These are phyloP conservation scores for Penicillium parvum DNA, from an alignment of 495 filamentous ascomycete species.

Conservation along the genomic window DNA sequence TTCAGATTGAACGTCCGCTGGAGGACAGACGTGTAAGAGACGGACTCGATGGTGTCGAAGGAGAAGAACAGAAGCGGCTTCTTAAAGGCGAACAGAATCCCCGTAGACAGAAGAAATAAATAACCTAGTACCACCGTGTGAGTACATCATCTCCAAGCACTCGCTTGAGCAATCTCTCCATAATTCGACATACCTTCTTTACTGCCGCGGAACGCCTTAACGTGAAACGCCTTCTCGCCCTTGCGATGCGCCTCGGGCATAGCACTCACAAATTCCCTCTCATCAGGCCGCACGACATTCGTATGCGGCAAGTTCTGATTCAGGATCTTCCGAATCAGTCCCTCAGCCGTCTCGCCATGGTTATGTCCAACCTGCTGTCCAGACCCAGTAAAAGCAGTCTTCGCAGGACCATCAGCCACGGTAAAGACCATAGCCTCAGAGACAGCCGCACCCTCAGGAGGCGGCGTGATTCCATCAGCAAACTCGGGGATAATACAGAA, in stretches of 20 bases:
- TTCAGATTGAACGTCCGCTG: slow-evolving; percentile 93
- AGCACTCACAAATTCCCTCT: slow-evolving; percentile 71
- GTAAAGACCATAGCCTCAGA: slow-evolving; percentile 83
- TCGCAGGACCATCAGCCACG: slow-evolving; percentile 66
- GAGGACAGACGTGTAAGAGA: slow-evolving; percentile 86
- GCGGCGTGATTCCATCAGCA: slow-evolving; percentile 51
- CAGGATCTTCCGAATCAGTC: slow-evolving; percentile 60
- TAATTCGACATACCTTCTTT: slow-evolving; percentile 65
- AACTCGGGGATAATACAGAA: slow-evolving; percentile 75
- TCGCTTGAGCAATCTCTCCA: not conserved
- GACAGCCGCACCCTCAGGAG: slow-evolving; percentile 27
- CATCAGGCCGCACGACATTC: slow-evolving; percentile 62
- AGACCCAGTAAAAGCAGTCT: slow-evolving; percentile 42
- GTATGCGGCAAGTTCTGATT: slow-evolving; percentile 55
- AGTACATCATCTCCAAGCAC: slow-evolving; percentile 1
- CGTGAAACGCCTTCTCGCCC: slow-evolving; percentile 83
- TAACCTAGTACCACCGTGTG: slow-evolving; percentile 51
- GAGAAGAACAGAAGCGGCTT: slow-evolving; percentile 88
- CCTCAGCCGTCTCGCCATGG: slow-evolving; percentile 56
- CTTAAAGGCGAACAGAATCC: slow-evolving; percentile 92
- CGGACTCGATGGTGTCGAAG: slow-evolving; percentile 68
- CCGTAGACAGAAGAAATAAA: slow-evolving; percentile 80
- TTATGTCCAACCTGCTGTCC: slow-evolving; percentile 40
- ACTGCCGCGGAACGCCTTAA: slow-evolving; percentile 85
- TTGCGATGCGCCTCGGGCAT: slow-evolving; percentile 80